Percentiles rank a stretch among this genome's conserved stretches.
These are phyloP conservation scores for Actinomortierella ambigua DNA, from an alignment of 371 early-diverging fungal genomes.

Conservation along the genomic window DNA sequence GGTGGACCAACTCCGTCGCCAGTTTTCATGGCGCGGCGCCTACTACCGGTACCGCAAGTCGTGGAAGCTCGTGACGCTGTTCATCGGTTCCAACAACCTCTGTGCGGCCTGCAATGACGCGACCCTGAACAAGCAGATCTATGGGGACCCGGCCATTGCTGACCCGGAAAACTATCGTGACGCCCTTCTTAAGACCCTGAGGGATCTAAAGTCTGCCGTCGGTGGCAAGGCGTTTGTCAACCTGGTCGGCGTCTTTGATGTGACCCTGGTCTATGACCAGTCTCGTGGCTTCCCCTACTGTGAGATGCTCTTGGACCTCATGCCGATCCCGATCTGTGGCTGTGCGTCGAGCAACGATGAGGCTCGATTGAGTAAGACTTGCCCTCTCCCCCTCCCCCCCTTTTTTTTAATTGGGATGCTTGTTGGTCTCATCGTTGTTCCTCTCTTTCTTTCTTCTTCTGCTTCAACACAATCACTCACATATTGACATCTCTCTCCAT, in stretches of 20 bases:
- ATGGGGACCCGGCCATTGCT: slow-evolving; percentile 25
- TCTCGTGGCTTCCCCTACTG: slow-evolving; percentile 63
- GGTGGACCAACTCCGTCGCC: slow-evolving; percentile 20
- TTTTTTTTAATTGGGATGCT: too few species aligned
- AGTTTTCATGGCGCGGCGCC: slow-evolving; percentile 21
- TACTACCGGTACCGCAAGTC: slow-evolving; percentile 48
- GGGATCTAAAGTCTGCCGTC: slow-evolving; percentile 49
- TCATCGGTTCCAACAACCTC: slow-evolving; percentile 73
- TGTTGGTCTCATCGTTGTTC: too few species aligned
- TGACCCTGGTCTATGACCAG: slow-evolving; percentile 62
- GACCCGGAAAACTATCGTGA: slow-evolving; percentile 56
- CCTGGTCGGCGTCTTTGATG: slow-evolving; percentile 63
- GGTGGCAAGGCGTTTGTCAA: slow-evolving; percentile 59
- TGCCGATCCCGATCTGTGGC: slow-evolving; percentile 58
- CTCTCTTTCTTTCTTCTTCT: too few species aligned
- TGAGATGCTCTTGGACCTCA: slow-evolving; percentile 54
- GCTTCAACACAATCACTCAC: too few species aligned
- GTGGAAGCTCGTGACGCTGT: slow-evolving; percentile 68
- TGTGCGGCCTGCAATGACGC: slow-evolving; percentile 57
- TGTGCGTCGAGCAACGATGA: slow-evolving; percentile 54
- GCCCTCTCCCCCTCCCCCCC: not conserved
- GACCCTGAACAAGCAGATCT: not conserved
- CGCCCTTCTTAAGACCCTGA: slow-evolving; percentile 48
- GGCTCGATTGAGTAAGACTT: slow-evolving; percentile 52
- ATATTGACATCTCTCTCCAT: not conserved